Base-by-base conservation (phyloP, 352 stramenopile genomes). In the Globisporangium sylvaticum region DNA sequence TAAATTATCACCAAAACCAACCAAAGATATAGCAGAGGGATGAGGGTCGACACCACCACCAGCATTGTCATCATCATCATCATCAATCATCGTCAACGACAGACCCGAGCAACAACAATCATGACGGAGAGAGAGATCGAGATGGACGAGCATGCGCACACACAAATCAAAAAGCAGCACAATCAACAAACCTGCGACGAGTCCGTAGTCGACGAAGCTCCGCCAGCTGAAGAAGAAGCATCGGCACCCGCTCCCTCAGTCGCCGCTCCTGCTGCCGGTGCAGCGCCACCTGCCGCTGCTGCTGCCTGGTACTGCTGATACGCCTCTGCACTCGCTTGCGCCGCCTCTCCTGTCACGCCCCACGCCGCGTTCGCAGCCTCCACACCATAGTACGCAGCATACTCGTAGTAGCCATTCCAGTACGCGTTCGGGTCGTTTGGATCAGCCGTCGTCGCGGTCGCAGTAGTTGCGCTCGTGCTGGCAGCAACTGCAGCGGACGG, bases 321-420 rank as follows among this genome's bases (percentile, higher is more conserved):
- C 2, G 79, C 78, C 48, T 91, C 81, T 1, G 82, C 83, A 50
- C 79, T 90, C n/a, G 83, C 77, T 55, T 88, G 70, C 5, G 87
- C 84, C 12, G 87, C 87, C 25, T 81, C 85, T 24, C 86, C 84
- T 0, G 88, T 94, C 18, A 95, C 86, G 24, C 88, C 88, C 88
- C 88, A 96, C 0, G 88, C 88, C 6, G 81, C 83, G 46, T 95
- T 95, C 3, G 88, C 88, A 1, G 87, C 88, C 59, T 96, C 87
- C 54, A 94, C 81, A 7, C 88, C 88, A 52, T 96, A 96, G 71
- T 96, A 96, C 6, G 87, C 88, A 20, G 88, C 88, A 59, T 96
- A 96, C 64, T 94, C 88, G 72, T 96, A 94, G 65, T 90, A 96
- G 15, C 88, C 88, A 34, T 95, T 95, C 88, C 88, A 96, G 66